phyloP scores from a whole-genome alignment of 1,284 basidiomycete genomes.

The Sporisorium reilianum region DNA sequence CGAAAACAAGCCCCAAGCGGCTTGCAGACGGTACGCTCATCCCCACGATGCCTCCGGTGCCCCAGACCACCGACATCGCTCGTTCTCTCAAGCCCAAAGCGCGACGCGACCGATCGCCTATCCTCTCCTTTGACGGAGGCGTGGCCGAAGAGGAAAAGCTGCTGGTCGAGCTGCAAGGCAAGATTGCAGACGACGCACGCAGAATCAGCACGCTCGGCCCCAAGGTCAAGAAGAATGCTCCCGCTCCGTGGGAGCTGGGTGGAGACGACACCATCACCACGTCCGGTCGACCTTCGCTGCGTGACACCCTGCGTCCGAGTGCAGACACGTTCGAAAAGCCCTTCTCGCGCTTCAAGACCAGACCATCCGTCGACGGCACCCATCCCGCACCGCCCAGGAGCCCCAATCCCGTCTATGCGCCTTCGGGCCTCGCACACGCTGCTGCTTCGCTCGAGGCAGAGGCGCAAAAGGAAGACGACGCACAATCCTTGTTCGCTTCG shows the following conservation, averaged over 20 bases:
- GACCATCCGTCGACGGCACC: conserved; percentile 41
- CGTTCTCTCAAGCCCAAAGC: conserved; percentile 26
- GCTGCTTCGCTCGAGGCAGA: conserved; percentile 34
- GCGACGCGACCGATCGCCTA: conserved; percentile 52
- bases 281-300: conserved; percentile 33
- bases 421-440: conserved; percentile 14
- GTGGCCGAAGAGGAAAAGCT: conserved; percentile 56
- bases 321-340: conserved; percentile 41
- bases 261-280: conserved; percentile 38
- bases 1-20: conserved; percentile 16
- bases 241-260: conserved; percentile 61
- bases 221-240: conserved; percentile 62
- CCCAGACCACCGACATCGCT: conserved; percentile 20
- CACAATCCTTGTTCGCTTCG: conserved; percentile 25
- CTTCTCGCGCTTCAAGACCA: conserved; percentile 40
- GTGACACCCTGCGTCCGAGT: conserved; percentile 34
- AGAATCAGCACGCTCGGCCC: conserved; percentile 57
- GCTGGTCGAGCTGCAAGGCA: conserved; percentile 31
- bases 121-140: conserved; percentile 55
- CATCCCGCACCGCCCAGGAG: conserved; percentile 11
- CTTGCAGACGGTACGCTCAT: conserved; percentile 47
- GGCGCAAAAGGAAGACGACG: conserved; percentile 34
- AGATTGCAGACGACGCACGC: conserved; percentile 30
- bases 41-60: conserved; percentile 58
- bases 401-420: conserved; percentile 19